Conservation (phyloP, 2,329 filamentous ascomycete genomes). For the Aspergillus amoenus region DNA sequence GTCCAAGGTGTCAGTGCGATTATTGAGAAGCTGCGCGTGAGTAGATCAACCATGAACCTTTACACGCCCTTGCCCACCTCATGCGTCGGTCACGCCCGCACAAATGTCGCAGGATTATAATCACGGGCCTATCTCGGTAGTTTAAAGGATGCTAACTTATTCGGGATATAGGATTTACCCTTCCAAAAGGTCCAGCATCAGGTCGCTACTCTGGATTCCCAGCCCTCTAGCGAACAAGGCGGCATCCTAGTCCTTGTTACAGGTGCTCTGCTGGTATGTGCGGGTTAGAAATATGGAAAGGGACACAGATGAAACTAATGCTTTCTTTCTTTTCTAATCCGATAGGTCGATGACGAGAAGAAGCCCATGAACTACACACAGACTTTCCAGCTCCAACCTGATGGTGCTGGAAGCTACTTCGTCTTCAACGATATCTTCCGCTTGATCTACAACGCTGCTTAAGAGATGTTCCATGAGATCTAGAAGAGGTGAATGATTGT, state of each 20-base stretch:
- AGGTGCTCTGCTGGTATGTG: constrained; percentile 75
- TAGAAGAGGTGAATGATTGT: background rate
- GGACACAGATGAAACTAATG: background rate
- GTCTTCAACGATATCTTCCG: constrained; percentile 96
- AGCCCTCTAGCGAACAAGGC: constrained; percentile 67
- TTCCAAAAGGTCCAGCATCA: constrained; percentile 81
- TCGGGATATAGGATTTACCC: constrained; percentile 61
- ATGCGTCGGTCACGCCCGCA: background rate
- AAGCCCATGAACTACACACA: constrained; percentile 90
- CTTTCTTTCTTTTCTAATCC: background rate
- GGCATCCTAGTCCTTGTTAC: constrained; percentile 86
- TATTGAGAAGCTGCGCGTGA: constrained; percentile 76
- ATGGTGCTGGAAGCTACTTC: constrained; percentile 69
- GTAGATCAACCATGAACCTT: constrained; percentile 28
- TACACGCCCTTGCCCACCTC: background rate
- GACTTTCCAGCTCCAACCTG: constrained; percentile 78
- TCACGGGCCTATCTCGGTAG: background rate
- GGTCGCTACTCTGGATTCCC: constrained; percentile 75
- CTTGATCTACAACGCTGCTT: constrained; percentile 63
- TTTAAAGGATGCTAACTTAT: background rate
- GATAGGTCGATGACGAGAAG: constrained; percentile 79
- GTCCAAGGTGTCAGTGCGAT: constrained; percentile 66
- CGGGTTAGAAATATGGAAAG: background rate
- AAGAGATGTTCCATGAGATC: constrained; percentile 6
- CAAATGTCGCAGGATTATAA: background rate